Evolutionary conservation across 208 protist genomes (phyloP), one percentile per base, ranked within the genome.

Genomic region (Entamoeba nuttalli): DNA sequence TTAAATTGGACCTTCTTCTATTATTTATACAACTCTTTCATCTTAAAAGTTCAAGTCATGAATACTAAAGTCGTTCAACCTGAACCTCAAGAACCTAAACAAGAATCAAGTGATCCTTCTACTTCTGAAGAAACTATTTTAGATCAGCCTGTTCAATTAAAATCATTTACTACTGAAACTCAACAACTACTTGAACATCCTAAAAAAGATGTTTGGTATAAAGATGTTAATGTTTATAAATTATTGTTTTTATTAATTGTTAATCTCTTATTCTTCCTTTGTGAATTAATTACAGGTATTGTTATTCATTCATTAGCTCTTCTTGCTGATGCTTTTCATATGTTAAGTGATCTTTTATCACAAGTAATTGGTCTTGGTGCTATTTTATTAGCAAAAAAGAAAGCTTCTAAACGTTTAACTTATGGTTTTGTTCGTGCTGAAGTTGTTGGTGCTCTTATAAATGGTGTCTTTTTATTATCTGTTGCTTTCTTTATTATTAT

Each of bases 281-380:
- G 35, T 62, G 95, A 96, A 51, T 14, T 96, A 19, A 25, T 94
- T 19, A 19, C 48, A 17, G 95, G 95, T 62, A 51, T 50, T 5
- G 3, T 95, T n/a, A 52, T 84, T 62, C 57, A 84, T 50, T 96
- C 95, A 19, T 25, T 96, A 5, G 93, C 95, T n/a, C 51, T 96
- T 3, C 41, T 96, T 30, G n/a, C 93, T 25, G 95, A 96, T 94
- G 73, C 93, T 25, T 17, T 96, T 15, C 95, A 96, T 73, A 95
- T 62, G 44, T 53, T 96, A 50, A 57, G 19, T 73, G 95, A 96
- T 73, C 17, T 96, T 5, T 21, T 94, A 21, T 93, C 95, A 11
- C 93, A 95, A 30, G 41, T 95, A 9, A 19, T 96, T 51, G 95
- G 44, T 19, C 19, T 96, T 7, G 19, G 2, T 48, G 50, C 5